Base-by-base conservation (phyloP, 495 filamentous ascomycete species). In the Cercophora sp. region DNA sequence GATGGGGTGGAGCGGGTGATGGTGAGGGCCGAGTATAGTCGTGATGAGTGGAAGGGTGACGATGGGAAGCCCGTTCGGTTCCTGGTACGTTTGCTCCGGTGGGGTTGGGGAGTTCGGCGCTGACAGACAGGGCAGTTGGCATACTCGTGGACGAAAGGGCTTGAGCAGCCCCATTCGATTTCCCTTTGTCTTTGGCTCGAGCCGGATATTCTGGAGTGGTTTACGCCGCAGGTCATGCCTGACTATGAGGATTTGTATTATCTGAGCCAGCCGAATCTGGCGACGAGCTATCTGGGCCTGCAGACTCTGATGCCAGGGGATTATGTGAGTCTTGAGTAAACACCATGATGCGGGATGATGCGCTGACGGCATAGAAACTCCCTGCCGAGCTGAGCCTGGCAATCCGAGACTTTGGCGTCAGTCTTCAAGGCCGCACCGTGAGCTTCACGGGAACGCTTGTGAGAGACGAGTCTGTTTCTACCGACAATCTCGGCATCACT, bases 201-300 rank as follows among this genome's bases (percentile, higher is more conserved):
- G 23, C 18, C 23, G 5, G 5, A 5, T 8, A 20, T 23, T 8
- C 16, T 26, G 5, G 16, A 22, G 10, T 45, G 41, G 41, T 20
- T 45, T 8, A 4, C 41, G 41, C 41, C 41, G 8, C 41, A 25
- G 41, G 25, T 45, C 41, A 45, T 45, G 41, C 41, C 41, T 8
- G 9, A 8, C 5, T 45, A 22, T 26, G 41, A 45, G 23, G 41
- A 45, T 25, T 22, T 26, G 10, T 45, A 45, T 16, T 20, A 22
- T 25, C 5, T 26, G 5, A 6, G 13, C 8, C 29, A 6, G 29
- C 6, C 8, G 6, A 6, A 13, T 32, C 29, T 32, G 13, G 29
- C 29, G 8, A 6, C 29, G 6, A 13, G 29, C 6, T 32, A 32
- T 13, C 29, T 32, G 13, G 6, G 8, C 29, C 29, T 32, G 29